Percentiles rank a stretch among this genome's conserved stretches.
phyloP scores from a whole-genome alignment of 495 filamentous ascomycete genomes.

The Saxophila tyrrhenica region DNA sequence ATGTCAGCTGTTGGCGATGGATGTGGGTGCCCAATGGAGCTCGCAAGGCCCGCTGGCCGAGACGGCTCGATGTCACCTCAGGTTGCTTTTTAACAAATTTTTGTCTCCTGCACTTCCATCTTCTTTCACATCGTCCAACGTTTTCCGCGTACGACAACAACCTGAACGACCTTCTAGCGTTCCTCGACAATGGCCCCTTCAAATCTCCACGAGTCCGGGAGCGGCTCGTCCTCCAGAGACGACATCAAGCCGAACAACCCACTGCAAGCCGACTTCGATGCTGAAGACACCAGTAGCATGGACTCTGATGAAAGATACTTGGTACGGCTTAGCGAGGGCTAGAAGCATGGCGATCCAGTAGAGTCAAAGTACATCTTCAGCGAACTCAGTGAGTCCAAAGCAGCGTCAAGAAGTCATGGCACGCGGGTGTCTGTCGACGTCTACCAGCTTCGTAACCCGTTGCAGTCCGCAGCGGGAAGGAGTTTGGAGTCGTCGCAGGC shows the following conservation, averaged over 20 bases:
- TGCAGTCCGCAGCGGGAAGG: constrained; percentile 4
- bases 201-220: background rate
- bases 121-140: background rate
- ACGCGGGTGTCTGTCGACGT: constrained; percentile 22
- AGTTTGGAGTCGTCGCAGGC: constrained; percentile 13
- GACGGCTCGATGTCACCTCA: background rate
- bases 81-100: background rate
- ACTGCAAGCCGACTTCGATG: constrained; percentile 24
- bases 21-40: no score
- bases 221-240: background rate
- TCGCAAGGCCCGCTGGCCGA: background rate
- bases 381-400: constrained; percentile 18
- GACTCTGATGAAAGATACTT: constrained; percentile 24
- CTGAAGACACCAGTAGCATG: constrained; percentile 16
- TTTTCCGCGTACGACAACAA: background rate
- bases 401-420: constrained; percentile 22
- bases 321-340: constrained; percentile 18
- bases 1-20: no score
- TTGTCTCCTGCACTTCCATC: background rate
- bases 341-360: constrained; percentile 1
- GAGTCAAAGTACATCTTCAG: constrained; percentile 7
- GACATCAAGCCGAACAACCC: constrained; percentile 20
- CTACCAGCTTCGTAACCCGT: constrained; percentile 12
- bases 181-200: background rate
- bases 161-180: background rate